Evolutionary conservation across 2,329 filamentous ascomycete genomes (phyloP), one percentile per base, ranked within the genome.

Genomic region (Penicillium digitatum): DNA sequence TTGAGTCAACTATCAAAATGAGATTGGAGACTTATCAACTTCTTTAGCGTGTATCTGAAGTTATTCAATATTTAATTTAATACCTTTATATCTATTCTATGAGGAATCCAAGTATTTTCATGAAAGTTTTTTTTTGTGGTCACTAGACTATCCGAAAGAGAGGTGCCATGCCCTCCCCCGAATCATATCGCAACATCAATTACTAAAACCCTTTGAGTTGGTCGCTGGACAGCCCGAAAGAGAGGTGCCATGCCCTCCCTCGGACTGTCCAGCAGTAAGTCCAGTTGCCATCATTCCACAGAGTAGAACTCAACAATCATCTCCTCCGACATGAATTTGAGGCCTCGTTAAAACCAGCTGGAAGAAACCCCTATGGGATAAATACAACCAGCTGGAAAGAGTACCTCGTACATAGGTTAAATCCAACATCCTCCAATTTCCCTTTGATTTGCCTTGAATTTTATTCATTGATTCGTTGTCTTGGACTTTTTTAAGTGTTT

Each of bases 271-370:
- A 35, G 35, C 24, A 37, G 26, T 9, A 18, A 27, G 2, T 18
- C 24, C 16, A 26, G 22, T n/a, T n/a, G 4, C 5, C 18, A 7
- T n/a, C 22, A 26, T 48, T 12, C 34, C 27, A 38, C 38, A 38
- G 27, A 16, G 5, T 26, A 48, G 12, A 24, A 10, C 39, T n/a
- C 18, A 37, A 37, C 2, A 20, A 10, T 3, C 35, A 35, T 32
- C 16, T 54, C 42, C 34, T 31, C 27, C 18, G 6, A 52, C 20
- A 39, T 22, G 7, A 32, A 38, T n/a, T 11, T 9, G 52, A 45
- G 52, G 48, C 52, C 52, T 55, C 52, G 22, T 55, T 52, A 55
- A 55, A 55, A 52, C 52, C 48, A 52, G 12, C 39, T 22, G 18
- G 32, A 38, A 31, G 40, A 55, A 51, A 55, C 39, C 20, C 37